These are phyloP conservation scores for Tulasnella calospora DNA, from an alignment of 768 basidiomycete species.

Conservation along the genomic window DNA sequence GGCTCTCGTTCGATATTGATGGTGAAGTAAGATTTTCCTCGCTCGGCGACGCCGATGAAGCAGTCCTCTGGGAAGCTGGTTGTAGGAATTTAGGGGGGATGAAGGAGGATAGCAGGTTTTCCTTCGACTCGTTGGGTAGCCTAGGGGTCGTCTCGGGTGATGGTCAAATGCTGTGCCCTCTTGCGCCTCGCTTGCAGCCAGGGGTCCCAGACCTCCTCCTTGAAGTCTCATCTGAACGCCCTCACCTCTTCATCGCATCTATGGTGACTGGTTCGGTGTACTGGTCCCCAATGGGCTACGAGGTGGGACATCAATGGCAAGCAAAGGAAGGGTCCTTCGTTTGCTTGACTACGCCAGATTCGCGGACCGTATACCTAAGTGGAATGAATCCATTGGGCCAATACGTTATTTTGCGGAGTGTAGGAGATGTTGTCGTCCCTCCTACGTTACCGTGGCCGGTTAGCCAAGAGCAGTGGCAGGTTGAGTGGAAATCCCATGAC, in stretches of 20 bases:
- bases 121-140: conserved; percentile 1
- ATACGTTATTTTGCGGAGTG: conserved; percentile 28
- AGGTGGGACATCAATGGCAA: conserved; percentile 9
- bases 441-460: conserved; percentile 27
- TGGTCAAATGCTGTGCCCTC: conserved; percentile 8
- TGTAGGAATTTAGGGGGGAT: background rate
- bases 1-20: conserved; percentile 25
- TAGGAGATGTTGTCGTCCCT: background rate
- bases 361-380: conserved; percentile 21
- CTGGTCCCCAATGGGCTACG: conserved; percentile 27
- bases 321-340: conserved; percentile 1
- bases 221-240: conserved; percentile 26
- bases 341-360: background rate
- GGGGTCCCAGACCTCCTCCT: conserved; percentile 11
- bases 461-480: conserved; percentile 24
- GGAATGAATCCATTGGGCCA: conserved; percentile 30
- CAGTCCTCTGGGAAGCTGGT: conserved; percentile 23
- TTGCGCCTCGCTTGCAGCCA: conserved; percentile 13
- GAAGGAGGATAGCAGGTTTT: conserved; percentile 1
- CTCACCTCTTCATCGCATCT: conserved; percentile 27
- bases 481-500: conserved; percentile 30
- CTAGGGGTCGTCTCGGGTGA: conserved; percentile 27
- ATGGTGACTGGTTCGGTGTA: conserved; percentile 23
- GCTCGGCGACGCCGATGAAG: background rate
- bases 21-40: conserved; percentile 23